Evolutionary conservation across 1,284 basidiomycete genomes (phyloP).

Genomic region (Gymnopus androsaceus): DNA sequence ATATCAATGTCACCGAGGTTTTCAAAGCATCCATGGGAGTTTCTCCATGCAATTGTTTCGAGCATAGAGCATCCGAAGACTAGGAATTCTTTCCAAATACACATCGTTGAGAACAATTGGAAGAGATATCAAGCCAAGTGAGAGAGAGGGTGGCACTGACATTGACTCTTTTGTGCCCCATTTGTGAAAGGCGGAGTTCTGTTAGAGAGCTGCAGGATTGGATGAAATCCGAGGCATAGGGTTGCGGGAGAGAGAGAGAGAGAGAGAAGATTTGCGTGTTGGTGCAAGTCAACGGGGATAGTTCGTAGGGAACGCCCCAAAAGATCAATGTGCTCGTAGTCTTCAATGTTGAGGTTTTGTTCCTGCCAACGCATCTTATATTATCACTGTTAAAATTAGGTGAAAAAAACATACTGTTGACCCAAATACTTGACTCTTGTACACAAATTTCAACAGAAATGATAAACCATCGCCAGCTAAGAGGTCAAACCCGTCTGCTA

Average conservation of each 20-base stretch:
- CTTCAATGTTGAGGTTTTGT: constrained; percentile 39
- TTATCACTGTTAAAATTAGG: neutral
- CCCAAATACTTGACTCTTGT: constrained; percentile 70
- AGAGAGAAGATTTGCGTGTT: constrained; percentile 89
- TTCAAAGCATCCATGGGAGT: constrained; percentile 86
- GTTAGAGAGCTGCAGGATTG: constrained; percentile 83
- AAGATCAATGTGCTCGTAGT: constrained; percentile 85
- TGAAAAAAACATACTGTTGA: constrained; percentile 47
- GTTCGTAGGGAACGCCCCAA: constrained; percentile 84
- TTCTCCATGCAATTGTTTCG: constrained; percentile 94
- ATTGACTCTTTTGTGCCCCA: constrained; percentile 93
- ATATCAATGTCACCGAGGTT: constrained; percentile 86
- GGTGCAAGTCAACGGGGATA: constrained; percentile 88
- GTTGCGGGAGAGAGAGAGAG: constrained; percentile 94
- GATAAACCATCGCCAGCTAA: constrained; percentile 82
- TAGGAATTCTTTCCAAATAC: constrained; percentile 76
- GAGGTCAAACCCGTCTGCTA: constrained; percentile 75
- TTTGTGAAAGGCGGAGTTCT: constrained; percentile 88
- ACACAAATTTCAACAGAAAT: constrained; percentile 90
- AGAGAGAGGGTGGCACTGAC: constrained; percentile 79
- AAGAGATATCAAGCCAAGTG: constrained; percentile 87
- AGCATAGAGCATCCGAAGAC: constrained; percentile 74
- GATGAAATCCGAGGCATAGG: constrained; percentile 96
- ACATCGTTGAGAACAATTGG: constrained; percentile 92
- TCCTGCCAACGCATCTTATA: constrained; percentile 5